Evolutionary conservation across 805 yeast species (phyloP).

Genomic region (Millerago galiae): DNA sequence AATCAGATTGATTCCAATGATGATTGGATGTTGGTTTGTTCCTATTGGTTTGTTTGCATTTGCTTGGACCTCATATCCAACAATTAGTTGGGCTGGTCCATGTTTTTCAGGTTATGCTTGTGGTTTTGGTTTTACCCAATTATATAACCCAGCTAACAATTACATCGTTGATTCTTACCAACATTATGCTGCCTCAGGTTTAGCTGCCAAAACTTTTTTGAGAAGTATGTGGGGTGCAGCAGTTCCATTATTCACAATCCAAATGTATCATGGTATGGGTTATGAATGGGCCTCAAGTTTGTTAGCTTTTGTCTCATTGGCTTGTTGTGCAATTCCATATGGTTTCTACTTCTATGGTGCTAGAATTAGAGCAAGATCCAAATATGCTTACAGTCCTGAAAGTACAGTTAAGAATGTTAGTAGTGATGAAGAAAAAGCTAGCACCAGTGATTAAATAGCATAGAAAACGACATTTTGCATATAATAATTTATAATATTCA

Average conservation of each 20-base stretch:
- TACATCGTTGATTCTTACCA: conserved; percentile 57
- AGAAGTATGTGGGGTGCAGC: conserved; percentile 54
- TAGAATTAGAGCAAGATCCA: conserved; percentile 41
- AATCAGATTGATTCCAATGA: conserved; percentile 49
- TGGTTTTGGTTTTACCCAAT: conserved; percentile 45
- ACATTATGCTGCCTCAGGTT: conserved; percentile 53
- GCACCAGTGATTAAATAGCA: no score
- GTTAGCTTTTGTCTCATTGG: conserved; percentile 47
- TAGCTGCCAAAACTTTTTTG: conserved; percentile 53
- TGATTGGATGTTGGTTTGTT: conserved; percentile 49
- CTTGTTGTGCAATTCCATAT: conserved; percentile 48
- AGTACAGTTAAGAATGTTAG: no score
- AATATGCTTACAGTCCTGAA: conserved; percentile 57
- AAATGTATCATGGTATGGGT: conserved; percentile 48
- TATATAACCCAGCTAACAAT: conserved; percentile 63
- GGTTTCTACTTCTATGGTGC: conserved; percentile 45
- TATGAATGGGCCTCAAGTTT: conserved; percentile 52
- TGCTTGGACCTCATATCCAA: conserved; percentile 50
- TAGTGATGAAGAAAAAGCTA: no score
- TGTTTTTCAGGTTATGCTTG: conserved; percentile 47
- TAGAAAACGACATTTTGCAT: no score
- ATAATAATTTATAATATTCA: no score
- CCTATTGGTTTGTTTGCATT: conserved; percentile 47
- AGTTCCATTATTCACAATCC: conserved; percentile 49
- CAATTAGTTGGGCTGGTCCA: conserved; percentile 50